Conservation (phyloP, 1,139 yeast genomes). For the Geotrichum macrosporum region DNA sequence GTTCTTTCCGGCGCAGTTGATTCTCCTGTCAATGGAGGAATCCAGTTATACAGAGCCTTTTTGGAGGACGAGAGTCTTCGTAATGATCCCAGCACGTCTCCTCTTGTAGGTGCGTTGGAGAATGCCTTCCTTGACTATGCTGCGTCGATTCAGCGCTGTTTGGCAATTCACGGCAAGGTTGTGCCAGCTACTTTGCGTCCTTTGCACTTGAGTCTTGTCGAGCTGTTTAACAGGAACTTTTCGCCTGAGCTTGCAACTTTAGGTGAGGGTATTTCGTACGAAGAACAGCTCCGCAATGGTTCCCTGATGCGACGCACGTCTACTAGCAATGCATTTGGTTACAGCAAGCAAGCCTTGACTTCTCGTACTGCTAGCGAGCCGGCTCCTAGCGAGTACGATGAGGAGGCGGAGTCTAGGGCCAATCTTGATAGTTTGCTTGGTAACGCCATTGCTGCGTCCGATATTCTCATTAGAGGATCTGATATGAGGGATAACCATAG, state of each 20-base stretch:
- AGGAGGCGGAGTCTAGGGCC: slow-evolving; percentile 19
- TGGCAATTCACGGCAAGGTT: slow-evolving; percentile 63
- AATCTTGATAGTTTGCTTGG: slow-evolving; percentile 22
- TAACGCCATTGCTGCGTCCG: slow-evolving; percentile 24
- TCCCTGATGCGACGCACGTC: slow-evolving; percentile 18
- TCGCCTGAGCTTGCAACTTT: slow-evolving; percentile 52
- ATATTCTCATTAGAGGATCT: slow-evolving; percentile 21
- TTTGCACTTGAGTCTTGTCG: slow-evolving; percentile 63
- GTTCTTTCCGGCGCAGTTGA: slow-evolving; percentile 84
- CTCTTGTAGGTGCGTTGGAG: slow-evolving; percentile 49
- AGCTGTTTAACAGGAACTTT: slow-evolving; percentile 65
- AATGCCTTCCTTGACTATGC: slow-evolving; percentile 70
- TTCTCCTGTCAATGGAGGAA: slow-evolving; percentile 91
- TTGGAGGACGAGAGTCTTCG: slow-evolving; percentile 44
- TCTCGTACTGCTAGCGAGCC: slow-evolving; percentile 4
- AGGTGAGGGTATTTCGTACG: slow-evolving; percentile 33
- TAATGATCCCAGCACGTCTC: slow-evolving; percentile 39
- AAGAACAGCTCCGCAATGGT: slow-evolving; percentile 22
- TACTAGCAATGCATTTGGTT: slow-evolving; percentile 13
- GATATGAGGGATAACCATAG: slow-evolving; percentile 15
- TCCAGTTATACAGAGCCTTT: slow-evolving; percentile 74
- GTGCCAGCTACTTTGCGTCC: slow-evolving; percentile 55
- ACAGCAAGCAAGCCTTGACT: slow-evolving; percentile 7
- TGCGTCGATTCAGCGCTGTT: slow-evolving; percentile 58
- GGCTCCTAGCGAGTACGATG: slow-evolving; percentile 12